A percentile compares a stretch with the other conserved stretches of the same genome.
phyloP scores from a whole-genome alignment of 2,329 filamentous ascomycete genomes.

The Microdochium bolleyi region DNA sequence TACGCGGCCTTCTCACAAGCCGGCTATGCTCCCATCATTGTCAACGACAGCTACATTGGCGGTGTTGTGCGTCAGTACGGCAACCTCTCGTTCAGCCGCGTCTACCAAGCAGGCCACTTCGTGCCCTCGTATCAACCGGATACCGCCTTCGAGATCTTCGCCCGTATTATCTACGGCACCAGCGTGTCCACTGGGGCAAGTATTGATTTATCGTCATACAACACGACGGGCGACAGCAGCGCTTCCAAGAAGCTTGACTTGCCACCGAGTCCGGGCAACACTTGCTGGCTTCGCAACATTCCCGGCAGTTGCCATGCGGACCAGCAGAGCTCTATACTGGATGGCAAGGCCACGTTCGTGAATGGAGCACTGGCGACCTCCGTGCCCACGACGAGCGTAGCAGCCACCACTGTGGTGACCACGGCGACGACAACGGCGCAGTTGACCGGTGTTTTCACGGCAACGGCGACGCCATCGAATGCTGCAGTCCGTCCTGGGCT shows the following conservation, averaged over 20 bases:
- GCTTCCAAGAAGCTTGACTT: slow-evolving; percentile 38
- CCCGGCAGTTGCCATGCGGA: slow-evolving; percentile 39
- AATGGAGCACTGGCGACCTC: slow-evolving; percentile 10
- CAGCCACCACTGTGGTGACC: slow-evolving; percentile 5
- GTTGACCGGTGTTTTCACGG: slow-evolving; percentile 20
- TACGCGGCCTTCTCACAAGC: slow-evolving; percentile 26
- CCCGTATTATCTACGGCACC: slow-evolving; percentile 34
- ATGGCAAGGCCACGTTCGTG: slow-evolving; percentile 6
- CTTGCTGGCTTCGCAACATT: slow-evolving; percentile 47
- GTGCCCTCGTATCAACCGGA: slow-evolving; percentile 47
- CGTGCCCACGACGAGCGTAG: slow-evolving; percentile 1
- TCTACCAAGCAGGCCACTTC: slow-evolving; percentile 32
- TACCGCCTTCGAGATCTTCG: slow-evolving; percentile 38
- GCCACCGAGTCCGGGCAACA: slow-evolving; percentile 31
- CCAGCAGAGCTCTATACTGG: slow-evolving; percentile 21
- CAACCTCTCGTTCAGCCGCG: slow-evolving; percentile 38
- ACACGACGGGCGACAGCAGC: slow-evolving; percentile 39
- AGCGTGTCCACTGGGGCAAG: slow-evolving; percentile 34
- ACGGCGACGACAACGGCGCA: slow-evolving; percentile 5
- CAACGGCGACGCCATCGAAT: slow-evolving; percentile 14
- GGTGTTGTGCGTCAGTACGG: slow-evolving; percentile 44
- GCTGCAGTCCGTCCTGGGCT: neutral
- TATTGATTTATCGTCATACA: slow-evolving; percentile 35
- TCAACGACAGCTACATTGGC: slow-evolving; percentile 36
- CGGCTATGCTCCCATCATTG: slow-evolving; percentile 39